phyloP scores from a whole-genome alignment of 2,329 filamentous ascomycete species.

The Eutypa lata region DNA sequence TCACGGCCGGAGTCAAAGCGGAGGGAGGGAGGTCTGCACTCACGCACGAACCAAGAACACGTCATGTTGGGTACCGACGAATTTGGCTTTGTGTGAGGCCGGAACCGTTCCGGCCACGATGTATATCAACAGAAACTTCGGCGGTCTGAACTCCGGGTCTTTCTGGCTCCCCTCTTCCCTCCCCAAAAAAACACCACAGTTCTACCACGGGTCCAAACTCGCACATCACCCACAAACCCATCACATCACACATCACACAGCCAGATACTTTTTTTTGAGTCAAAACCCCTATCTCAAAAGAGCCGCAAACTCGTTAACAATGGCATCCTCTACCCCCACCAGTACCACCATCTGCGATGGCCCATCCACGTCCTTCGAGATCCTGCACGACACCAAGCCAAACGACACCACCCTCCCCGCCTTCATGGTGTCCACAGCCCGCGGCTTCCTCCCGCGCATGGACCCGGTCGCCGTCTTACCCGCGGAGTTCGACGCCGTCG shows the following conservation, averaged over 20 bases:
- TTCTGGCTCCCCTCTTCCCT: slow-evolving; percentile 3
- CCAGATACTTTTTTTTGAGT: background rate
- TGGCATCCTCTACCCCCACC: background rate
- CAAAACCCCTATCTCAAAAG: background rate
- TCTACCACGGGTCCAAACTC: no score
- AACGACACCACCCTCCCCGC: slow-evolving; percentile 63
- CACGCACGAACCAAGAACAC: background rate
- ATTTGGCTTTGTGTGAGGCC: slow-evolving; percentile 22
- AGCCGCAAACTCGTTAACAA: background rate
- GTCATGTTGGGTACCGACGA: slow-evolving; percentile 7
- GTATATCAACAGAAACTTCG: slow-evolving; percentile 23
- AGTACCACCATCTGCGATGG: slow-evolving; percentile 13
- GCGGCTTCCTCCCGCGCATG: slow-evolving; percentile 71
- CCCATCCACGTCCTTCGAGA: slow-evolving; percentile 45
- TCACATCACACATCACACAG: background rate
- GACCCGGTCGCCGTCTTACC: slow-evolving; percentile 65
- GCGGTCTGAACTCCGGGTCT: slow-evolving; percentile 7
- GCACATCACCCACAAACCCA: background rate
- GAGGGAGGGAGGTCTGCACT: background rate
- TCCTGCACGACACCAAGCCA: slow-evolving; percentile 61
- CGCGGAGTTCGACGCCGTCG: slow-evolving; percentile 67
- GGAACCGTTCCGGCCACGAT: slow-evolving; percentile 33
- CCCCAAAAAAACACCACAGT: no score
- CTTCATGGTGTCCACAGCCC: slow-evolving; percentile 75
- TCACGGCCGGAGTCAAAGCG: background rate